Conservation (phyloP, 495 filamentous ascomycete species). For the Trichoderma orchidacearum region DNA sequence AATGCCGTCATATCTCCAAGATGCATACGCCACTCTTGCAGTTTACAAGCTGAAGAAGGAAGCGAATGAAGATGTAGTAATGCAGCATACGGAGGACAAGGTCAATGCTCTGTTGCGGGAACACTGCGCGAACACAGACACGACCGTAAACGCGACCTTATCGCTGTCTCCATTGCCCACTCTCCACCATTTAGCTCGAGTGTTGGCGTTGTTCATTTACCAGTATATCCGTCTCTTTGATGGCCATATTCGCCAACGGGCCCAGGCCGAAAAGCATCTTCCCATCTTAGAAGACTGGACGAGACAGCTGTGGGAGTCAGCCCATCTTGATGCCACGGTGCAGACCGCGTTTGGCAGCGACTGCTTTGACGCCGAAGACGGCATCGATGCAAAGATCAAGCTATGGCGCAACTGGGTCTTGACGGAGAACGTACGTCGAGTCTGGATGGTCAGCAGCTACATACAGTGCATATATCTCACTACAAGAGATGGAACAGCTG, state of each 20-base stretch:
- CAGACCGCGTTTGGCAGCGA: not conserved
- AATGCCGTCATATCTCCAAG: conserved; percentile 17
- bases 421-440: conserved; percentile 27
- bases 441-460: conserved; percentile 2
- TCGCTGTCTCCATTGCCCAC: not conserved
- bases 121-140: not conserved
- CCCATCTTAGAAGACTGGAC: conserved; percentile 5
- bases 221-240: conserved; percentile 22
- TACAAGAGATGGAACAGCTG: not conserved
- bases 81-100: conserved; percentile 8
- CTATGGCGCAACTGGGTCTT: conserved; percentile 30
- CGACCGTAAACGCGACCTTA: not conserved
- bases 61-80: conserved; percentile 6
- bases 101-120: not conserved
- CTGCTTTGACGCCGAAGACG: conserved; percentile 9
- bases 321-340: conserved; percentile 9
- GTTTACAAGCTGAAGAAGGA: conserved; percentile 4
- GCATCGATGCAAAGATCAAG: conserved; percentile 13
- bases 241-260: conserved; percentile 7
- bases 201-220: conserved; percentile 21
- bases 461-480: conserved; percentile 3
- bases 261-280: conserved; percentile 5
- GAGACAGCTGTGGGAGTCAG: conserved; percentile 7
- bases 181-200: conserved; percentile 20
- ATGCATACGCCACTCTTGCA: conserved; percentile 12